Percentiles rank a stretch among this genome's conserved stretches.
Evolutionary conservation across 2,329 filamentous ascomycete species (phyloP).

Genomic region (Fusarium buxicola): DNA sequence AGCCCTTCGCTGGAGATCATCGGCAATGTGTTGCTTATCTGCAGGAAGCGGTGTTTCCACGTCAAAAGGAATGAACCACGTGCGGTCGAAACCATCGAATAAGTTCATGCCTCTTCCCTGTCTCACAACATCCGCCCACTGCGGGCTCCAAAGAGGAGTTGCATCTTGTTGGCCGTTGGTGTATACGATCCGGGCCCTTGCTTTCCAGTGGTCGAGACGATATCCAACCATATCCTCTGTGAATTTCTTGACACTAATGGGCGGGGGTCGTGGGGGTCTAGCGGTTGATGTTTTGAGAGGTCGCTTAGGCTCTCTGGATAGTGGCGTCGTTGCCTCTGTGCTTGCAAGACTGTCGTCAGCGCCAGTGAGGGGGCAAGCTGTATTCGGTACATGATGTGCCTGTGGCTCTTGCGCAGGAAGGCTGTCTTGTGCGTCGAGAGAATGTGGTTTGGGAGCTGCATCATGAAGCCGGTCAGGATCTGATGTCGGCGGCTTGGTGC

Average conservation of each 20-base stretch:
- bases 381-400: background rate
- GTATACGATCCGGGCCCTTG: conserved; percentile 36
- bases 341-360: background rate
- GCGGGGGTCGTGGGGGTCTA: background rate
- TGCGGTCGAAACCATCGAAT: conserved; percentile 42
- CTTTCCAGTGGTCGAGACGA: conserved; percentile 35
- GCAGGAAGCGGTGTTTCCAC: conserved; percentile 18
- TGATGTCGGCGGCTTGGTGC: background rate
- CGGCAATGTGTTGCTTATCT: conserved; percentile 14
- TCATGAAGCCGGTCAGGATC: background rate
- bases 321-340: background rate
- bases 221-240: conserved; percentile 35
- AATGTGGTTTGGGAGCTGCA: background rate
- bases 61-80: conserved; percentile 41
- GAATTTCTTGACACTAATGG: conserved; percentile 18
- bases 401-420: background rate
- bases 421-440: background rate
- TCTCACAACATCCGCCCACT: conserved; percentile 12
- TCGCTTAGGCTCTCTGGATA: conserved; percentile 6
- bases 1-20: conserved; percentile 16
- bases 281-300: background rate
- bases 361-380: background rate
- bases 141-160: conserved; percentile 38
- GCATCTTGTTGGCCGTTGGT: conserved; percentile 30
- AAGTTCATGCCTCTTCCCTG: conserved; percentile 22